Percentiles rank a stretch among this genome's conserved stretches.
phyloP scores from a whole-genome alignment of 2,329 filamentous ascomycete species.

The Cercospora zeina region DNA sequence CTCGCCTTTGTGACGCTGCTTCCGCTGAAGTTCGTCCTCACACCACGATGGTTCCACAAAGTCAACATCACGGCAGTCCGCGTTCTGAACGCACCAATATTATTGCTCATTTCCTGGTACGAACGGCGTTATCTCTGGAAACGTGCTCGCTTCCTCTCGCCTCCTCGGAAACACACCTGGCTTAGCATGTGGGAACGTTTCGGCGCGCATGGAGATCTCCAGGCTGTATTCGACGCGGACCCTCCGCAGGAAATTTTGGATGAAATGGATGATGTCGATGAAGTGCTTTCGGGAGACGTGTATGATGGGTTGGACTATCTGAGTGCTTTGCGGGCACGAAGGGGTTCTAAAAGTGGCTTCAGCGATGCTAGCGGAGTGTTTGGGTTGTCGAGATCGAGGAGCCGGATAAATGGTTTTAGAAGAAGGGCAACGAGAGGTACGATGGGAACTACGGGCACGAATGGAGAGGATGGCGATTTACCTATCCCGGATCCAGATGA shows the following conservation, averaged over 20 bases:
- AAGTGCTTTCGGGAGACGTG: slow-evolving; percentile 48
- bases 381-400: slow-evolving; percentile 22
- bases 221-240: slow-evolving; percentile 70
- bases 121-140: slow-evolving; percentile 71
- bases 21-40: slow-evolving; percentile 74
- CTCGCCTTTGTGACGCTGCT: slow-evolving; percentile 71
- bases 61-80: slow-evolving; percentile 78
- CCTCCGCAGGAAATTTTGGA: slow-evolving; percentile 59
- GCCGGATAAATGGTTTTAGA: slow-evolving; percentile 27
- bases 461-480: slow-evolving; percentile 5
- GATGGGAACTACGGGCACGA: not conserved
- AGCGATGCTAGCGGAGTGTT: slow-evolving; percentile 32
- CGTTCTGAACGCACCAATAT: slow-evolving; percentile 70
- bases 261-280: slow-evolving; percentile 53
- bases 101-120: slow-evolving; percentile 68
- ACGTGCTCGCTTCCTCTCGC: slow-evolving; percentile 38
- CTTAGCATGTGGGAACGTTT: slow-evolving; percentile 65
- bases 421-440: slow-evolving; percentile 10
- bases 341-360: slow-evolving; percentile 33
- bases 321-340: slow-evolving; percentile 32
- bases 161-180: slow-evolving; percentile 46
- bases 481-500: slow-evolving; percentile 19
- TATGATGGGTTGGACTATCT: slow-evolving; percentile 40
- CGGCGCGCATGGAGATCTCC: slow-evolving; percentile 69
- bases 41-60: slow-evolving; percentile 86